Conservation (phyloP, 139 green algal genomes). For the Chlorella sp. region DNA sequence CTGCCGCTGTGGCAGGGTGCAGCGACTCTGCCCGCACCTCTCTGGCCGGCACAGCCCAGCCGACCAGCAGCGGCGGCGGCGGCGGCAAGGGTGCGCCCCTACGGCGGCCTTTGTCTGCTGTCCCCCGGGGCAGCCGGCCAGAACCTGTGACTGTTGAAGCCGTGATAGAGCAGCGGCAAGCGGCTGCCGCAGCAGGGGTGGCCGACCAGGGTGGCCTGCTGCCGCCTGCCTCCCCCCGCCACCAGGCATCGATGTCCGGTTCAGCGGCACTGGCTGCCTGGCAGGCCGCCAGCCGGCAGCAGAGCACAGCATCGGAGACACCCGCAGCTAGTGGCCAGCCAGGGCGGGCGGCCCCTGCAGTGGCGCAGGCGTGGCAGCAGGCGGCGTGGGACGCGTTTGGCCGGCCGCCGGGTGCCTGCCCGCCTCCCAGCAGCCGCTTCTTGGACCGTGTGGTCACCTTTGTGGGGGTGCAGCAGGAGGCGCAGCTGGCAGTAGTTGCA, state of each 20-base stretch:
- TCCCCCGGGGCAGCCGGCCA: neutral
- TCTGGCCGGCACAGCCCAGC: no score
- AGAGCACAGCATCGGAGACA: neutral
- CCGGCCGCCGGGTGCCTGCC: neutral
- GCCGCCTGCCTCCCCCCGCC: no score
- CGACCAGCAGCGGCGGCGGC: neutral
- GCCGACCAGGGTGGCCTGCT: no score
- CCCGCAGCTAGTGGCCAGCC: neutral
- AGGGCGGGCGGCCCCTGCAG: neutral
- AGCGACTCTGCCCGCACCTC: neutral
- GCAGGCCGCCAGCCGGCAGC: slow-evolving; percentile 1
- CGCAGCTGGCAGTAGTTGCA: neutral
- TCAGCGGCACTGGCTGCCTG: neutral
- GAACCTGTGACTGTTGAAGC: neutral
- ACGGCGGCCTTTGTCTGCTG: neutral
- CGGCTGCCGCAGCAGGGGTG: neutral
- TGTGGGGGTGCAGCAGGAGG: neutral
- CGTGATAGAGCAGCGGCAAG: neutral
- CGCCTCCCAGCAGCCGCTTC: neutral
- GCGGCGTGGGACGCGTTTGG: neutral
- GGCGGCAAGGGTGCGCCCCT: neutral
- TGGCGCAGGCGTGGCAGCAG: neutral
- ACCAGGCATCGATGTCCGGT: neutral
- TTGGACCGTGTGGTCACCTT: neutral
- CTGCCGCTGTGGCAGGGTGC: neutral